A percentile compares a stretch with the other conserved stretches of the same genome.
phyloP scores from a whole-genome alignment of 352 stramenopile species.

The Phytophthora foliorum region DNA sequence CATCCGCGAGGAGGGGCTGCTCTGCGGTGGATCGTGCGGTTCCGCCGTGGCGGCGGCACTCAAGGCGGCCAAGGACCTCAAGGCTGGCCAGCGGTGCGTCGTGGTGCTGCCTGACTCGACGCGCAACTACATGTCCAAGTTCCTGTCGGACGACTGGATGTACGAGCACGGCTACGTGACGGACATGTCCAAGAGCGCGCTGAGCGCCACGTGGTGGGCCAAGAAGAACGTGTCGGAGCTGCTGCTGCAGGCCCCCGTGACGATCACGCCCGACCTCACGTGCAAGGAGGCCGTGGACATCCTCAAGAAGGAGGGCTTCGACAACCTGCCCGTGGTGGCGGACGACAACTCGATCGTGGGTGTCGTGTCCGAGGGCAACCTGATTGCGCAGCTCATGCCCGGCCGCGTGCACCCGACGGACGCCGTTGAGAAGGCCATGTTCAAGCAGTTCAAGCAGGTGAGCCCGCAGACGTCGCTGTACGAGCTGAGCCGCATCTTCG shows the following conservation, averaged over 20 bases:
- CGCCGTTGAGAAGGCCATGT: slow-evolving; percentile 93
- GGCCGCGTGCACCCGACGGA: slow-evolving; percentile 90
- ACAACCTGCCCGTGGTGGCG: slow-evolving; percentile 82
- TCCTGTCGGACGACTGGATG: slow-evolving; percentile 97
- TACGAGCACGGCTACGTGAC: slow-evolving; percentile 88
- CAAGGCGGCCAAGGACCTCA: slow-evolving; percentile 87
- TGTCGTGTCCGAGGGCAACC: slow-evolving; percentile 97
- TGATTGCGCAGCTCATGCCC: slow-evolving; percentile 93
- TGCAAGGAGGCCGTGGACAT: slow-evolving; percentile 96
- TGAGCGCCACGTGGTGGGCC: slow-evolving; percentile 95
- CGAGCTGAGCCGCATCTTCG: slow-evolving; percentile 95
- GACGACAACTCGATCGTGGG: slow-evolving; percentile 93
- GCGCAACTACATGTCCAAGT: slow-evolving; percentile 99
- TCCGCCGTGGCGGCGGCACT: slow-evolving; percentile 91
- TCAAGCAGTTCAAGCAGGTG: slow-evolving; percentile 97
- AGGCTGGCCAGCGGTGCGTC: slow-evolving; percentile 93
- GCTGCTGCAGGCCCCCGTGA: slow-evolving; percentile 91
- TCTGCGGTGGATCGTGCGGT: slow-evolving; percentile 95
- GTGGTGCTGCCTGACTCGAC: slow-evolving; percentile 97
- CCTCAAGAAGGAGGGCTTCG: slow-evolving; percentile 93
- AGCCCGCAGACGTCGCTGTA: slow-evolving; percentile 91
- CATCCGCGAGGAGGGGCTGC: slow-evolving; percentile 96
- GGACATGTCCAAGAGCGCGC: slow-evolving; percentile 73
- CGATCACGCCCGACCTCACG: slow-evolving; percentile 90
- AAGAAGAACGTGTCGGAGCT: slow-evolving; percentile 93